Conservation (phyloP, 805 yeast genomes). For the Kazachstania taianensis region DNA sequence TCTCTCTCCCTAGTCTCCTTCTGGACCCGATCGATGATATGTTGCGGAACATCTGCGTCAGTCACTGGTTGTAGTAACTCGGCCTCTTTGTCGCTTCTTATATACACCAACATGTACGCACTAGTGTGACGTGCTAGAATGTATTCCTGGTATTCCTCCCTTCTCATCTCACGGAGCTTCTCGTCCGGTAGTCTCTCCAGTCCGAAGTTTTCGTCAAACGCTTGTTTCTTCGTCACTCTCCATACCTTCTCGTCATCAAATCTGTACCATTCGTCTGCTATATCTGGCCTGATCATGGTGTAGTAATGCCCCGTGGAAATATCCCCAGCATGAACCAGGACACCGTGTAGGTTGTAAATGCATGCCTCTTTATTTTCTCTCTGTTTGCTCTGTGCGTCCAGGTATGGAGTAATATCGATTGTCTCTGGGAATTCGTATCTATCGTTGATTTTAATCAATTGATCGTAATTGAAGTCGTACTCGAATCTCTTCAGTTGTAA, state of each 20-base stretch:
- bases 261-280: slow-evolving; percentile 66
- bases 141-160: slow-evolving; percentile 54
- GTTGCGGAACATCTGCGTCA: slow-evolving; percentile 52
- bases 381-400: slow-evolving; percentile 42
- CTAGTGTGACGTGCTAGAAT: slow-evolving; percentile 74
- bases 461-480: slow-evolving; percentile 83
- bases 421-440: slow-evolving; percentile 79
- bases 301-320: slow-evolving; percentile 94
- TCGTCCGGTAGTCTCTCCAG: slow-evolving; percentile 48
- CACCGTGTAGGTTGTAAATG: slow-evolving; percentile 80
- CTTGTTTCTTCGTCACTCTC: slow-evolving; percentile 74
- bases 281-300: slow-evolving; percentile 78
- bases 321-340: slow-evolving; percentile 91
- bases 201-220: slow-evolving; percentile 88
- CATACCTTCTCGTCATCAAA: slow-evolving; percentile 96
- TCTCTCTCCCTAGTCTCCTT: slow-evolving; percentile 52
- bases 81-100: slow-evolving; percentile 50
- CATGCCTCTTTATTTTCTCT: slow-evolving; percentile 16
- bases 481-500: slow-evolving; percentile 90
- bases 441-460: slow-evolving; percentile 84
- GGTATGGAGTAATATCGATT: slow-evolving; percentile 69
- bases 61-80: slow-evolving; percentile 49
- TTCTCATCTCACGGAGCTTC: slow-evolving; percentile 41
- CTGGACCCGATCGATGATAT: slow-evolving; percentile 56
- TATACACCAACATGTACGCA: slow-evolving; percentile 94